A percentile compares a stretch with the other conserved stretches of the same genome.
Evolutionary conservation across 371 early-diverging fungal species (phyloP).

Genomic region (Rhizopus sp.): DNA sequence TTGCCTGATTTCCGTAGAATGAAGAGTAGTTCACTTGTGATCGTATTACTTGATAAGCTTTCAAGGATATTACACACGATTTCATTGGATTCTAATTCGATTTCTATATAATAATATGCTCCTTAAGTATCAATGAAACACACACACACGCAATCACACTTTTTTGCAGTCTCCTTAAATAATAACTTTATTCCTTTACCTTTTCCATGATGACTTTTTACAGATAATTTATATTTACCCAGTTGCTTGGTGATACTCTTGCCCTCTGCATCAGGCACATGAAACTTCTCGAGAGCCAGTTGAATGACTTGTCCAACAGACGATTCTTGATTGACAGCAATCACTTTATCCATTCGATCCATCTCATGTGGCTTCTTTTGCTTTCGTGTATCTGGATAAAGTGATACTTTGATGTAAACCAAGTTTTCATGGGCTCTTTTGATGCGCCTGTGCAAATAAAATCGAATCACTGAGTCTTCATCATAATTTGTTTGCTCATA

Average conservation of each 20-base stretch:
- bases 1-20: conserved; percentile 29
- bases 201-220: conserved; percentile 33
- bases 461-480: conserved; percentile 46
- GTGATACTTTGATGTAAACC: conserved; percentile 46
- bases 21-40: conserved; percentile 46
- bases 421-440: conserved; percentile 42
- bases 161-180: not conserved
- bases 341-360: conserved; percentile 55
- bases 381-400: conserved; percentile 36
- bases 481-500: conserved; percentile 45
- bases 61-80: conserved; percentile 38
- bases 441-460: conserved; percentile 48
- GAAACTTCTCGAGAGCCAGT: conserved; percentile 48
- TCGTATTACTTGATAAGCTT: conserved; percentile 7
- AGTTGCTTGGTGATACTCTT: conserved; percentile 28
- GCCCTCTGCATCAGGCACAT: conserved; percentile 44
- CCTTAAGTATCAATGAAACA: not conserved
- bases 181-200: conserved; percentile 16
- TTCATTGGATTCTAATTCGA: conserved; percentile 34
- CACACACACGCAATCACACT: too few species aligned
- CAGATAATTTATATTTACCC: conserved; percentile 41
- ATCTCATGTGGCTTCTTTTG: conserved; percentile 23
- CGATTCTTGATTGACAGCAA: conserved; percentile 38
- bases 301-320: conserved; percentile 42
- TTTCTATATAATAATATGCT: conserved; percentile 26